Conservation (phyloP, 2,329 filamentous ascomycete species). For the Thielaviopsis ethacetica region DNA sequence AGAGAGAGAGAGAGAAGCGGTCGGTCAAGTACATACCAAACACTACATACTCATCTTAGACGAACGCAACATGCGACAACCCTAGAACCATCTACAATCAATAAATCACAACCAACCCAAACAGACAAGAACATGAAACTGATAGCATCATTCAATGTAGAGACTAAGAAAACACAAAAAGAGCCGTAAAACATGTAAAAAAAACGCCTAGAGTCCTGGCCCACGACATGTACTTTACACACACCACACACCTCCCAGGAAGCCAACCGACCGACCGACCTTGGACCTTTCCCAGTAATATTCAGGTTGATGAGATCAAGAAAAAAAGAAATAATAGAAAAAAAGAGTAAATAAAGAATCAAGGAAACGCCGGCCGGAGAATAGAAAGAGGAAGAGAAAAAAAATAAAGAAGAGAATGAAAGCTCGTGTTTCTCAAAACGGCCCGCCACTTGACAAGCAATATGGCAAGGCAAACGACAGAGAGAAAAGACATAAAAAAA, state of each 20-base stretch:
- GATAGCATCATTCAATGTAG: neutral
- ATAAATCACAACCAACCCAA: neutral
- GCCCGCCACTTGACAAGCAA: neutral
- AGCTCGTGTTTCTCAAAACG: neutral
- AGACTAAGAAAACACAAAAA: neutral
- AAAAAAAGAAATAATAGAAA: neutral
- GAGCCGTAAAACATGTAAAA: neutral
- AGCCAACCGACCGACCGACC: neutral
- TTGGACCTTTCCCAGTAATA: neutral
- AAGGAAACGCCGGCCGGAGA: neutral
- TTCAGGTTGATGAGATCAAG: neutral
- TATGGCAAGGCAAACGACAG: neutral
- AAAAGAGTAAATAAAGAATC: neutral
- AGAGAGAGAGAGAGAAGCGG: too few species aligned
- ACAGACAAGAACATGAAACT: neutral
- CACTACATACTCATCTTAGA: too few species aligned
- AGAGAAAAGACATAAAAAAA: neutral
- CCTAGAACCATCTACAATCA: neutral
- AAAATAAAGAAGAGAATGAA: slow-evolving; percentile 5
- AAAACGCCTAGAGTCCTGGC: neutral
- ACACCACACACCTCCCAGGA: neutral
- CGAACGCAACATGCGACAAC: too few species aligned
- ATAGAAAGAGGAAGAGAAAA: neutral
- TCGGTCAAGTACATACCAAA: too few species aligned
- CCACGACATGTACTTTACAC: neutral